phyloP scores from a whole-genome alignment of 257 asterid genomes.

The Nicotiana tomentosiformis region DNA sequence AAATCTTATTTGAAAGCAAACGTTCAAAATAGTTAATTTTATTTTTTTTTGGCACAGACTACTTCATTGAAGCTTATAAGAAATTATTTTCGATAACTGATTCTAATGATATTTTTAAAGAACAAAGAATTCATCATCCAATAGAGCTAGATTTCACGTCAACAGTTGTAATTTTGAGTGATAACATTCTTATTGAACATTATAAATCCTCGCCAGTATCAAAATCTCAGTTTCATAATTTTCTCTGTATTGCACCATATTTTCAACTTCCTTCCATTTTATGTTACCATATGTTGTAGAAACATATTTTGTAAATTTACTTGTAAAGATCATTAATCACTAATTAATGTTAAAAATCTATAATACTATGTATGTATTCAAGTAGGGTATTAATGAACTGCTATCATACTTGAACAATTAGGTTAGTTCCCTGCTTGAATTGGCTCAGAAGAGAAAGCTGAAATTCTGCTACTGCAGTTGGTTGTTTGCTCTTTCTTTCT shows the following conservation, averaged over 20 bases:
- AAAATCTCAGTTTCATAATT: no score
- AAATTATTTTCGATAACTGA: no score
- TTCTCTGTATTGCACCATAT: neutral
- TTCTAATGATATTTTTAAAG: no score
- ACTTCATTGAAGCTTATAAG: neutral
- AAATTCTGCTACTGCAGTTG: neutral
- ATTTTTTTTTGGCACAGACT: neutral
- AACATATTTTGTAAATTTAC: neutral
- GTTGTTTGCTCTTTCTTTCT: neutral
- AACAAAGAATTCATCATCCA: no score
- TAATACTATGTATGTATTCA: neutral
- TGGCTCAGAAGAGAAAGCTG: neutral
- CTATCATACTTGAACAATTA: neutral
- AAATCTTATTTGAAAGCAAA: neutral
- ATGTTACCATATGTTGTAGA: neutral
- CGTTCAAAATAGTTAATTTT: no score
- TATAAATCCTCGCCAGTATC: no score
- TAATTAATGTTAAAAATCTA: neutral
- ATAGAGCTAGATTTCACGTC: no score
- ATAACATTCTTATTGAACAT: no score
- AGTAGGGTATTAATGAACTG: neutral
- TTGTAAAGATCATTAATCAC: neutral
- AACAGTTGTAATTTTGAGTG: no score
- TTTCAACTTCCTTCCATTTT: neutral
- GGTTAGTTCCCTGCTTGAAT: neutral